These are phyloP conservation scores for Tuber aestivum DNA, from an alignment of 495 filamentous ascomycete species.

Conservation along the genomic window DNA sequence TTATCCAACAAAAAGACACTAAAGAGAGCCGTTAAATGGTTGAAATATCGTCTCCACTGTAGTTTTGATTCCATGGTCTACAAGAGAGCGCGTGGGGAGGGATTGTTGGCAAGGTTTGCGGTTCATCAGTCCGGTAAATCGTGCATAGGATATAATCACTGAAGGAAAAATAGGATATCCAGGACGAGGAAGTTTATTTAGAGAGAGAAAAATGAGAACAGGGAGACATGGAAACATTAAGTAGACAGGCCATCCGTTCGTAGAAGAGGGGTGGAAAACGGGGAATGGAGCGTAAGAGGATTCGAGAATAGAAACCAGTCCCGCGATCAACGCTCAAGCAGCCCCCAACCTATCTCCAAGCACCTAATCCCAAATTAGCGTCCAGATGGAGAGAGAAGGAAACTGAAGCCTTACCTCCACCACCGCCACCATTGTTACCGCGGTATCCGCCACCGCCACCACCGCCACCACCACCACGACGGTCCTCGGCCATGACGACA, in stretches of 20 bases:
- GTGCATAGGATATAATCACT: neutral
- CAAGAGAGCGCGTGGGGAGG: neutral
- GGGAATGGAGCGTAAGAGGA: neutral
- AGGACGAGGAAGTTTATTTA: neutral
- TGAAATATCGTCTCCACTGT: neutral
- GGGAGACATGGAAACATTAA: neutral
- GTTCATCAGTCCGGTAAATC: neutral
- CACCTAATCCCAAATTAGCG: neutral
- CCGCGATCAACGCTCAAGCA: neutral
- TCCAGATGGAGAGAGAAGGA: neutral
- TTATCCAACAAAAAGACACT: neutral
- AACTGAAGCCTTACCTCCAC: neutral
- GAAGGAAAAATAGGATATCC: neutral
- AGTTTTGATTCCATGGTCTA: neutral
- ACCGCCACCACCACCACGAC: conserved; percentile 54
- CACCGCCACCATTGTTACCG: neutral
- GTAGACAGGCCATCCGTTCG: neutral
- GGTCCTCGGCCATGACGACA: conserved; percentile 88
- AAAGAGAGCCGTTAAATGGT: neutral
- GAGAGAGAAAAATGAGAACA: neutral
- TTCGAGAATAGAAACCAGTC: neutral
- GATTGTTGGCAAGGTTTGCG: neutral
- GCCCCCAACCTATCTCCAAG: neutral
- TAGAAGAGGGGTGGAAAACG: neutral
- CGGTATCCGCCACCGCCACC: conserved; percentile 6